Conservation (phyloP, 2,329 filamentous ascomycete species). For the Aspergillus aculeatus region DNA sequence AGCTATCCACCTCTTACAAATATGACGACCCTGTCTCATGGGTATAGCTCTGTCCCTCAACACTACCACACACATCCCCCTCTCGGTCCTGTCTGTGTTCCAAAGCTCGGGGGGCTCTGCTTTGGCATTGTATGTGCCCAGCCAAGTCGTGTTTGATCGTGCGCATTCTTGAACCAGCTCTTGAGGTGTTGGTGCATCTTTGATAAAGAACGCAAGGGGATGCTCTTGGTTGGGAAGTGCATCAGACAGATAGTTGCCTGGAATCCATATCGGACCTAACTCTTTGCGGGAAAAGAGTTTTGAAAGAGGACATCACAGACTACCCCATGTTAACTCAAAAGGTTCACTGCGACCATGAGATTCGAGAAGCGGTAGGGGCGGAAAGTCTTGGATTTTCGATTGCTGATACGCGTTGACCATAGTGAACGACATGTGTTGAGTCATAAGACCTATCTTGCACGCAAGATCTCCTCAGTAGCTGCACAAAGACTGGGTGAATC, state of each 20-base stretch:
- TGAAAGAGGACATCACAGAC: background rate
- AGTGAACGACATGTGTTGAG: background rate
- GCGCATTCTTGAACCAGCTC: background rate
- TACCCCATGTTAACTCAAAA: background rate
- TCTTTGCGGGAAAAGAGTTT: background rate
- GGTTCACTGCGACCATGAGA: background rate
- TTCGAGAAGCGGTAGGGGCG: background rate
- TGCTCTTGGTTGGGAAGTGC: background rate
- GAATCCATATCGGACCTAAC: background rate
- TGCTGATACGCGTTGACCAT: background rate
- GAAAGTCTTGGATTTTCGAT: background rate
- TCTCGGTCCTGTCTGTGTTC: no score
- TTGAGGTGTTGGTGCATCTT: no score
- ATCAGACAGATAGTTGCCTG: background rate
- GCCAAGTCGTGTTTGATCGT: background rate
- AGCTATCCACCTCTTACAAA: background rate
- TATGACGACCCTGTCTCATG: background rate
- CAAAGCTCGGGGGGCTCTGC: background rate
- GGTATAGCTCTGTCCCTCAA: background rate
- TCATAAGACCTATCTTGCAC: background rate
- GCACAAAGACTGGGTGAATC: background rate
- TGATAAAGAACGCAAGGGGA: no score
- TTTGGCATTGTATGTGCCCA: background rate
- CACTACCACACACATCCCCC: no score
- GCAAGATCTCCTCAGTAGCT: background rate